These are phyloP conservation scores for Hyphopichia homilentoma DNA, from an alignment of 805 yeast species.

Conservation along the genomic window DNA sequence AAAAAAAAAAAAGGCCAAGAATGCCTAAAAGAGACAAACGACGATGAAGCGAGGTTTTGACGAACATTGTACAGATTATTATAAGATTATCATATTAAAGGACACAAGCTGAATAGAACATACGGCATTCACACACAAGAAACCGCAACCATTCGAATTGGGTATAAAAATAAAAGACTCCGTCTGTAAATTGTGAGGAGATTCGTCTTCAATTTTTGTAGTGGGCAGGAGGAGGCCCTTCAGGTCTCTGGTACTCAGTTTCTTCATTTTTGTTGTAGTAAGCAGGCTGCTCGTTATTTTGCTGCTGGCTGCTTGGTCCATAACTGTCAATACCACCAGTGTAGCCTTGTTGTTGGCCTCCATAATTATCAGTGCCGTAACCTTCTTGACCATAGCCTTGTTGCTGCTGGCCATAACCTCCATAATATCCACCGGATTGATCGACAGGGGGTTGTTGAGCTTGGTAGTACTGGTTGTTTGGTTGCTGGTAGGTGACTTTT, in stretches of 20 bases:
- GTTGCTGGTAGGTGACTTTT: slow-evolving; percentile 3
- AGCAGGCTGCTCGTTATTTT: not conserved
- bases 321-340: no score
- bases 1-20: no score
- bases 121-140: no score
- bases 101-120: no score
- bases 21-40: no score
- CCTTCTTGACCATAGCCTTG: not conserved
- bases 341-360: slow-evolving; percentile 3
- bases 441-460: slow-evolving; percentile 3
- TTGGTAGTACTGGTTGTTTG: slow-evolving; percentile 12
- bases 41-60: no score
- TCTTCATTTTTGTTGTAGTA: not conserved
- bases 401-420: slow-evolving; percentile 1
- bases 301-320: not conserved
- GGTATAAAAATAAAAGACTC: no score
- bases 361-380: slow-evolving; percentile 2
- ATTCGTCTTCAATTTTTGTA: no score
- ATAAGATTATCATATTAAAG: no score
- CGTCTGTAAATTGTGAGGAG: no score
- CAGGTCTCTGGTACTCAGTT: slow-evolving; percentile 9
- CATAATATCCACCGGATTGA: slow-evolving; percentile 9
- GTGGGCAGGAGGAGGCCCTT: slow-evolving; percentile 17
- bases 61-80: no score
- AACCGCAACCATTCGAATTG: no score